Base-by-base conservation (phyloP, 768 basidiomycete genomes). In the Hemileccinum impolitum region DNA sequence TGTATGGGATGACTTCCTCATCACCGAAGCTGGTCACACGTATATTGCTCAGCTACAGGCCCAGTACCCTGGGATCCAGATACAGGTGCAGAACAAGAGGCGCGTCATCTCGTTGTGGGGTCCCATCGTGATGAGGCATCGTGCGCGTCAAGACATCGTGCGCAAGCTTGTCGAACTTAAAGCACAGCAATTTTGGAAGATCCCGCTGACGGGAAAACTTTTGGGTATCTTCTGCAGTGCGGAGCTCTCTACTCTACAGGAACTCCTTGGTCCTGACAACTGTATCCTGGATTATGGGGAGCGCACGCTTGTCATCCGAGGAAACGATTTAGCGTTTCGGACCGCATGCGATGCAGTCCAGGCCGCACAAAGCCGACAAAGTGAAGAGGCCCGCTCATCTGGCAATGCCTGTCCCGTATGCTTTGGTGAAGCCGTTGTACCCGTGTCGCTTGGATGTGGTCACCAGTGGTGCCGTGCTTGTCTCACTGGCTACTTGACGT, bases 391-490 rank as follows among this genome's bases (percentile, higher is more conserved):
- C 19, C 50, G 37, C 13, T 39, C 40, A 25, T 63, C 53, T 34
- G 55, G 50, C 17, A 62, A 48, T 12, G 58, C 62, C 9, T 92
- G 89, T 57, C 88, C 89, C 0, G 81, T 89, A 3, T 92, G 89
- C 62, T 78, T 90, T 49, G 75, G 75, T 46, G 73, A 79, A 37
- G 75, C 76, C 1, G 67, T 75, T 0, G 63, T 73, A 1, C 83
- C 84, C 0, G 62, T 82, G 3, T 71, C 70, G 11, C 72, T 90
- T 1, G 63, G 60, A 10, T 92, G 89, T 53, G 80, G 84, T 2
- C 88, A 92, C 62, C 57, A 58, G 1, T 89, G 81, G 78, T 91
- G 89, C 60, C 75, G 76, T 32, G 51, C 71, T 3, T 92, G 89
- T 60, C 61, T 91, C 18, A 56, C 64, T 7, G 65, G 72, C 26